Percentiles rank a stretch among this genome's conserved stretches.
phyloP scores from a whole-genome alignment of 1,139 yeast genomes.

The Casaregolazyma lundiana region DNA sequence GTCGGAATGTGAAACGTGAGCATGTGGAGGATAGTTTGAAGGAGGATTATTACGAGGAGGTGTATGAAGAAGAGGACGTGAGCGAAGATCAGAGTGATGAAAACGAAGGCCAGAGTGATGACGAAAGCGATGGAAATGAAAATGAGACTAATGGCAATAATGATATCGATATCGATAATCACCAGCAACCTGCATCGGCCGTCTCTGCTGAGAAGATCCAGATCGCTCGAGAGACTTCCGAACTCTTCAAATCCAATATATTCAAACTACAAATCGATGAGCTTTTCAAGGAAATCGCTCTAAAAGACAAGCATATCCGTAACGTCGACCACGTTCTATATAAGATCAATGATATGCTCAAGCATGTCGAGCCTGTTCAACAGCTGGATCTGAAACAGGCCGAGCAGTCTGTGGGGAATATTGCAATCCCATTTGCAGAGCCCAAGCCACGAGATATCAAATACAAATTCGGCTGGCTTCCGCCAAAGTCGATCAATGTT shows the following conservation, averaged over 20 bases:
- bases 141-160: constrained; percentile 16
- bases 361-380: constrained; percentile 52
- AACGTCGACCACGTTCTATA: constrained; percentile 75
- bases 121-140: constrained; percentile 16
- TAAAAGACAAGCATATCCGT: constrained; percentile 64
- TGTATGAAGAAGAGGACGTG: constrained; percentile 8
- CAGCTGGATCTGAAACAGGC: constrained; percentile 50
- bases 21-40: constrained; percentile 7
- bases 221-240: constrained; percentile 89
- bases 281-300: constrained; percentile 67
- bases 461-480: constrained; percentile 61
- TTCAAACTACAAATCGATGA: constrained; percentile 94
- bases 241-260: constrained; percentile 86
- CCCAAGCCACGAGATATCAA: constrained; percentile 72
- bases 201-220: constrained; percentile 82
- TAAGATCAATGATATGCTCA: constrained; percentile 65
- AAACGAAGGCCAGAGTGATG: constrained; percentile 18
- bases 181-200: constrained; percentile 5
- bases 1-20: not conserved
- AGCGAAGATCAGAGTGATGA: constrained; percentile 20
- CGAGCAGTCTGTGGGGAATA: constrained; percentile 44
- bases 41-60: constrained; percentile 16
- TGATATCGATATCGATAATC: constrained; percentile 10
- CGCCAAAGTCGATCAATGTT: constrained; percentile 74
- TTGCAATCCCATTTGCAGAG: constrained; percentile 80